Percentiles rank a stretch among this genome's conserved stretches.
Conservation (phyloP, 2,329 filamentous ascomycete species). For the Tetracladium maxilliforme region DNA sequence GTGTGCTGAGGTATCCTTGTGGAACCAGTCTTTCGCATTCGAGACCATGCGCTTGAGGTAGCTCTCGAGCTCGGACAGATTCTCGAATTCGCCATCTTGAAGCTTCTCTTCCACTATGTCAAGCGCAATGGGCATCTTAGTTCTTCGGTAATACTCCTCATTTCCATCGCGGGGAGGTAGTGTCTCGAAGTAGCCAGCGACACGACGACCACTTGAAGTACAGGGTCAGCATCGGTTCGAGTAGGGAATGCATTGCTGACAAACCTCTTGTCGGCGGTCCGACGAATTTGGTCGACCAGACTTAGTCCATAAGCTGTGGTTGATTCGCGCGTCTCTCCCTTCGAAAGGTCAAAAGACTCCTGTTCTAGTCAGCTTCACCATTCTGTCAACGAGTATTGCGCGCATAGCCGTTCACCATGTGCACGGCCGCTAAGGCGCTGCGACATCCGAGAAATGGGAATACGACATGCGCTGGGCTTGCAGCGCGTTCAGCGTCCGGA, state of each 20-base stretch:
- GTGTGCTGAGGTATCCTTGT: constrained; percentile 55
- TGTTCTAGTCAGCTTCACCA: constrained; percentile 8
- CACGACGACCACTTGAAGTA: constrained; percentile 49
- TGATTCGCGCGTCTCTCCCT: constrained; percentile 46
- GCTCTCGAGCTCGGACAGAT: constrained; percentile 61
- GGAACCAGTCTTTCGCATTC: constrained; percentile 77
- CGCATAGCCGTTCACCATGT: not conserved
- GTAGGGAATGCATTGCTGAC: constrained; percentile 12
- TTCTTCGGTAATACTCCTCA: constrained; percentile 64
- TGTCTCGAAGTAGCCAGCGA: constrained; percentile 62
- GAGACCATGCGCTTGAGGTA: constrained; percentile 79
- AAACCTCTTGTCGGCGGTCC: constrained; percentile 71
- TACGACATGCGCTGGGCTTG: constrained; percentile 1
- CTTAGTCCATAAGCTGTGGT: constrained; percentile 58
- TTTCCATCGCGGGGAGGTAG: constrained; percentile 50
- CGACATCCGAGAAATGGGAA: constrained; percentile 1
- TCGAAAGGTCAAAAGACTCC: constrained; percentile 8
- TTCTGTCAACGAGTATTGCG: constrained; percentile 11
- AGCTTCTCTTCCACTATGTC: constrained; percentile 65
- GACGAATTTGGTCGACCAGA: constrained; percentile 61
- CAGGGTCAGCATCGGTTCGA: constrained; percentile 9
- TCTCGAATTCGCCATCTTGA: constrained; percentile 50
- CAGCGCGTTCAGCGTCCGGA: constrained; percentile 1
- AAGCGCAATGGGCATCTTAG: constrained; percentile 66
- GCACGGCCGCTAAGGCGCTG: constrained; percentile 2